Evolutionary conservation across 306 rosid genomes (phyloP), one percentile per base, ranked within the genome.

Genomic region (Quillaja saponaria): DNA sequence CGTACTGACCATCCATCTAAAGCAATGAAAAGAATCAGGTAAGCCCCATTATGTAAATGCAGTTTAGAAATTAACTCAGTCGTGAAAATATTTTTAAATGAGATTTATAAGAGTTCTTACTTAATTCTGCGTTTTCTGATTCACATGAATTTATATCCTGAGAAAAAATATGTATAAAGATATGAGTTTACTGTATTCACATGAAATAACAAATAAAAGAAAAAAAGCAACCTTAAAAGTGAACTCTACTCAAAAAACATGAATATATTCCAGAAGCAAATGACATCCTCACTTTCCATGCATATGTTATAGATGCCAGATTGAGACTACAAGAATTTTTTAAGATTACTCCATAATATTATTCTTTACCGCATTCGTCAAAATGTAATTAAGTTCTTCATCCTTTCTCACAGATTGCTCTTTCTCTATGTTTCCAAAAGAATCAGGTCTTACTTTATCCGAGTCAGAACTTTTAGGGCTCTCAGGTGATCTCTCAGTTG

Each of bases 1-100:
- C 85, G 76, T 69, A 58, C 76, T 7, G 96, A 83, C 87, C 90
- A 84, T 58, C 90, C 90, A 62, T 71, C 85, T 83, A 46, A 73
- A 74, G 67, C n/a, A 68, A 67, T 63, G 54, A 67, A 41, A 71
- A 74, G 68, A 71, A 56, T 53, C 56, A 75, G 20, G 44, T 61
- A 71, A 77, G 35, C 54, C 53, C 17, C 41, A 58, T 73, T 51
- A 78, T 64, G 34, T 7, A 60, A 51, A 25, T 25, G 31, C 31
- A 25, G 4, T 25, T 25, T 25, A 4, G 4, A 25, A 25, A 25
- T 2, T 25, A 25, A 1, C 2, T 25, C 4, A 4, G 31, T 25
- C 31, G 31, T 25, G 31, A 25, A 25, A 25, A 25, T 25, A 67
- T 46, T 46, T 64, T 57, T 39, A 45, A 61, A 40, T 48, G 53